phyloP scores from a whole-genome alignment of 257 asterid genomes.

The Striga asiatica region DNA sequence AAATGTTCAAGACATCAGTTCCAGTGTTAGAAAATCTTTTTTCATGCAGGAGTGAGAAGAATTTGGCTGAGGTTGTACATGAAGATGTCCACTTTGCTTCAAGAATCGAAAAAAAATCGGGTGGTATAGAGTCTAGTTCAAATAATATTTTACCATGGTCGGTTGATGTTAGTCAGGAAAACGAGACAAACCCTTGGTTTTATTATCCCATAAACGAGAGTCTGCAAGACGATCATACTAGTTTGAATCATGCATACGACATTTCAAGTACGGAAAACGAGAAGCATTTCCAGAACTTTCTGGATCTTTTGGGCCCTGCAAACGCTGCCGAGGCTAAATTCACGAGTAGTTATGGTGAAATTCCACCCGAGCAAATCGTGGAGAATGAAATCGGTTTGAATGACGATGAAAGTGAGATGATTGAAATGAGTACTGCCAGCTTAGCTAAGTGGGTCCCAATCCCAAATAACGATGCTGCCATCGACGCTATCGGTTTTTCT shows the following conservation, averaged over 20 bases:
- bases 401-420: no score
- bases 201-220: constrained; percentile 31
- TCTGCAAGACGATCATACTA: constrained; percentile 31
- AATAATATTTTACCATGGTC: constrained; percentile 28
- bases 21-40: constrained; percentile 7
- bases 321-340: neutral
- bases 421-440: no score
- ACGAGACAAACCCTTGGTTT: constrained; percentile 53
- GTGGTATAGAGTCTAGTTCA: constrained; percentile 24
- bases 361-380: no score
- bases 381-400: no score
- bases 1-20: neutral
- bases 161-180: constrained; percentile 32
- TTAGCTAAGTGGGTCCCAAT: no score
- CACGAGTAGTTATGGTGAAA: no score
- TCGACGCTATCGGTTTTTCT: constrained; percentile 42
- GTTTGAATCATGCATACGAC: no score
- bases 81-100: constrained; percentile 51
- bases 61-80: constrained; percentile 38
- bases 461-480: no score
- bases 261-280: no score
- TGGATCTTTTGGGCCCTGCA: constrained; percentile 41
- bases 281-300: neutral
- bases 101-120: constrained; percentile 31
- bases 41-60: constrained; percentile 42